Conservation (phyloP, 352 stramenopile species). For the Stramenopiles sp. region DNA sequence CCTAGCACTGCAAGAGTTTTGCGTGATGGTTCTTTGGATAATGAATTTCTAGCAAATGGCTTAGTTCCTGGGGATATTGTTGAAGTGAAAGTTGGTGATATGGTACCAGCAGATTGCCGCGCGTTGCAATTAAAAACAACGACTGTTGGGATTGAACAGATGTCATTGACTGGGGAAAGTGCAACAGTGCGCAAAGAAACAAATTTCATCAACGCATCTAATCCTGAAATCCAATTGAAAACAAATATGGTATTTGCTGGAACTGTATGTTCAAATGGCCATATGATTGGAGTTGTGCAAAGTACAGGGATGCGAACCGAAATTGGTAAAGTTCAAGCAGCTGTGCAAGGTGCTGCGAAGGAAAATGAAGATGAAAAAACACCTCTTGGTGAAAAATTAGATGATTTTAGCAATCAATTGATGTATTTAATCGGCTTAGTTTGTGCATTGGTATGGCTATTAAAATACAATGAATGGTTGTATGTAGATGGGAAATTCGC, state of each 20-base stretch:
- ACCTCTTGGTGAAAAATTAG: constrained; percentile 87
- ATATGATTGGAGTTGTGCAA: constrained; percentile 72
- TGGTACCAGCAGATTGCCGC: constrained; percentile 84
- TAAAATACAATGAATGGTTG: constrained; percentile 94
- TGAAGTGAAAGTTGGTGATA: constrained; percentile 83
- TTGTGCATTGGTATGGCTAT: constrained; percentile 84
- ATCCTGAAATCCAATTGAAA: constrained; percentile 69
- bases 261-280: constrained; percentile 87
- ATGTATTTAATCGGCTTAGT: constrained; percentile 91
- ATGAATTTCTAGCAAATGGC: constrained; percentile 38
- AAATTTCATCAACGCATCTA: too few relatives aligned
- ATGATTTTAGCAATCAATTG: constrained; percentile 90
- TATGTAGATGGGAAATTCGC: neutral
- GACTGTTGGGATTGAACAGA: constrained; percentile 76
- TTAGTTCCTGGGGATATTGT: constrained; percentile 93
- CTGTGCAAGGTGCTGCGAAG: constrained; percentile 68
- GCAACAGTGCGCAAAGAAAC: constrained; percentile 29
- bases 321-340: constrained; percentile 90
- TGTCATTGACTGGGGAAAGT: constrained; percentile 84
- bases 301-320: constrained; percentile 91
- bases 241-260: constrained; percentile 90
- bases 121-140: constrained; percentile 79
- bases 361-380: constrained; percentile 85
- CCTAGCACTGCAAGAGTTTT: constrained; percentile 63
- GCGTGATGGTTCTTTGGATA: constrained; percentile 46